Evolutionary conservation across 495 filamentous ascomycete genomes (phyloP), one percentile per base, ranked within the genome.

Genomic region (Lasiosphaeria ovina): DNA sequence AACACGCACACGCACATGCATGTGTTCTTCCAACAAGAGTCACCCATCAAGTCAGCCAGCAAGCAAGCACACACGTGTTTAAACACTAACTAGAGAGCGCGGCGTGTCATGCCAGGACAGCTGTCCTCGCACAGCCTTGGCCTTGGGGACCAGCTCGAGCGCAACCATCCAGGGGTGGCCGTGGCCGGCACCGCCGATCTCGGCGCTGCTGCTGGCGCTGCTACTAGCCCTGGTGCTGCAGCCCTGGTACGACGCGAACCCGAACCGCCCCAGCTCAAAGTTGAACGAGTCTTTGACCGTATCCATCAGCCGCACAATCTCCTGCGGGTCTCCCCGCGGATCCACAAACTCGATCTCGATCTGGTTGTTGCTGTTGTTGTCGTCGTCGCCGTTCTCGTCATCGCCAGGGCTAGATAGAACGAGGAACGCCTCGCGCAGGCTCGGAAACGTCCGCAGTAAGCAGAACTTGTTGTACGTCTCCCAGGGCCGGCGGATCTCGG

Each of bases 401-500:
- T 14, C 12, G 12, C 12, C 4, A 11, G 6, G 16, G 6, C 12
- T 9, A 14, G 44, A 47, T 47, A 55, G 10, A 10, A 61, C 47
- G 6, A 61, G 48, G 35, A 57, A 69, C 17, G 77, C 67, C 60
- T 80, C 73, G 51, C 72, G 56, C 24, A 81, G 62, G 2, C 66
- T 53, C 1, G 68, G 72, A 50, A 82, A 82, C 48, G 70, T 73
- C 49, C 76, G 70, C 44, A 82, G 66, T 45, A 81, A 61, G 40
- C 67, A 69, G 50, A 77, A 75, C 66, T 83, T 82, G 66, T 76
- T 80, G 60, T 81, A 83, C 1, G 75, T 74, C 66, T 83, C 80
- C 80, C 80, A 83, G 32, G 78, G 79, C 44, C 79, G 64, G 50
- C 77, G 75, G 52, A 83, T 71, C 33, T 74, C 68, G 32, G 73